Evolutionary conservation across 1,284 basidiomycete species (phyloP).

Genomic region (Rhodotorula sp.): DNA sequence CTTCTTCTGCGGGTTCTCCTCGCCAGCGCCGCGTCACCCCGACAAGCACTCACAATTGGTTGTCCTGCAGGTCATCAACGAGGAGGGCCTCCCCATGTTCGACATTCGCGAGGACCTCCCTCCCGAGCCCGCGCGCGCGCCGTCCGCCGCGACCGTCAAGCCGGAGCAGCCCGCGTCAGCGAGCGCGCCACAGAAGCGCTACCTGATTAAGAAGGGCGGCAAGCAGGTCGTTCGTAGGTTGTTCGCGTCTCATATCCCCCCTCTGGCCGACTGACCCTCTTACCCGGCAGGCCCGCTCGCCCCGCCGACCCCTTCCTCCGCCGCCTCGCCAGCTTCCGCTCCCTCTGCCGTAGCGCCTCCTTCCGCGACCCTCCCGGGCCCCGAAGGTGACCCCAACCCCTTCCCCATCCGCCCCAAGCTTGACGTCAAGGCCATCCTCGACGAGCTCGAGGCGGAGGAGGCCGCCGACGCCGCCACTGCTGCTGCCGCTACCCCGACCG

Average conservation of each 20-base stretch:
- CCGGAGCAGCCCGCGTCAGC: not conserved
- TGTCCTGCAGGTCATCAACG: conserved; percentile 42
- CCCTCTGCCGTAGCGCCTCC: not conserved
- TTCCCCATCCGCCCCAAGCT: conserved; percentile 5
- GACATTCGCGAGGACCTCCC: conserved; percentile 42
- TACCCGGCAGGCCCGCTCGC: not conserved
- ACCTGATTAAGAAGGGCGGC: conserved; percentile 40
- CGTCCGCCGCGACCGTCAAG: not conserved
- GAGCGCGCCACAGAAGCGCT: conserved; percentile 15
- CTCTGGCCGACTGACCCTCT: too few relatives aligned
- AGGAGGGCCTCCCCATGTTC: conserved; percentile 42
- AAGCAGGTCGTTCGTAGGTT: conserved; percentile 36
- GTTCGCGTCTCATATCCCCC: not conserved
- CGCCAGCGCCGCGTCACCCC: too few relatives aligned
- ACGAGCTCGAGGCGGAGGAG: conserved; percentile 38
- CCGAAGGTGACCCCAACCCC: not conserved
- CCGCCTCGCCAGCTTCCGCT: not conserved
- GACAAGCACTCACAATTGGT: too few relatives aligned
- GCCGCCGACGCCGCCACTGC: not conserved
- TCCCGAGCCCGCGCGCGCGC: not conserved
- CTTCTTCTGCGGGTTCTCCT: too few relatives aligned
- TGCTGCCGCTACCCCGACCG: not conserved
- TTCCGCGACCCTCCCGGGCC: too few relatives aligned
- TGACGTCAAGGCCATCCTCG: conserved; percentile 34
- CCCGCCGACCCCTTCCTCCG: not conserved